A percentile compares a stretch with the other conserved stretches of the same genome.
phyloP scores from a whole-genome alignment of 2,329 filamentous ascomycete species.

The Stenocarpella maydis region DNA sequence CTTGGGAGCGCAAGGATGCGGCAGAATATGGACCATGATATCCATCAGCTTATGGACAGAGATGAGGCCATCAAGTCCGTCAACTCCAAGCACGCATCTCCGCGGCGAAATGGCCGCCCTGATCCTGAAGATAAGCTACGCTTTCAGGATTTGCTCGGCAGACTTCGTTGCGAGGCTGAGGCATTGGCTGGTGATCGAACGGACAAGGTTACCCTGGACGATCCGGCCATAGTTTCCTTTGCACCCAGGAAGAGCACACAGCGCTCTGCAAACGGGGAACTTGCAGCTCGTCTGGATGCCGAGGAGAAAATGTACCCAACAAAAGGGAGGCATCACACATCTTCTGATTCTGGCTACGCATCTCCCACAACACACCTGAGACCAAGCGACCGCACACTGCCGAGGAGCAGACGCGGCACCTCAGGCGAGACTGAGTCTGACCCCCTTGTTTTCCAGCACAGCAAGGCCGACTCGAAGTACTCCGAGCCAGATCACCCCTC shows the following conservation, averaged over 20 bases:
- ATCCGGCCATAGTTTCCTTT: slow-evolving; percentile 27
- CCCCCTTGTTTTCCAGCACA: not conserved
- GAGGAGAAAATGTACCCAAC: not conserved
- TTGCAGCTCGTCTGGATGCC: not conserved
- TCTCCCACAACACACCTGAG: slow-evolving; percentile 11
- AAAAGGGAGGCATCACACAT: not conserved
- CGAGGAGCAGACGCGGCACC: not conserved
- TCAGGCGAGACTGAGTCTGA: slow-evolving; percentile 7
- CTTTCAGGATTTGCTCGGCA: slow-evolving; percentile 29
- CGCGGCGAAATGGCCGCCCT: not conserved
- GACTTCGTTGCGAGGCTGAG: slow-evolving; percentile 16
- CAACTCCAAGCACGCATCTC: not conserved
- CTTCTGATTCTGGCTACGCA: slow-evolving; percentile 32
- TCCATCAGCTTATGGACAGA: slow-evolving; percentile 3
- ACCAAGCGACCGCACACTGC: slow-evolving; percentile 17
- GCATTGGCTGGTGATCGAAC: not conserved
- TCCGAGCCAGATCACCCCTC: not conserved
- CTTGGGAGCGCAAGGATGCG: not conserved
- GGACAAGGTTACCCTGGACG: not conserved
- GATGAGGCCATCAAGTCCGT: slow-evolving; percentile 28
- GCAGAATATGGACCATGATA: not conserved
- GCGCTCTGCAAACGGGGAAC: not conserved
- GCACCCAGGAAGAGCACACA: not conserved
- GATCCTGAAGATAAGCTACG: slow-evolving; percentile 26
- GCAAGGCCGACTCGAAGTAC: slow-evolving; percentile 1